Base-by-base conservation (phyloP, 257 asterid species). In the Nicotiana benthamiana region DNA sequence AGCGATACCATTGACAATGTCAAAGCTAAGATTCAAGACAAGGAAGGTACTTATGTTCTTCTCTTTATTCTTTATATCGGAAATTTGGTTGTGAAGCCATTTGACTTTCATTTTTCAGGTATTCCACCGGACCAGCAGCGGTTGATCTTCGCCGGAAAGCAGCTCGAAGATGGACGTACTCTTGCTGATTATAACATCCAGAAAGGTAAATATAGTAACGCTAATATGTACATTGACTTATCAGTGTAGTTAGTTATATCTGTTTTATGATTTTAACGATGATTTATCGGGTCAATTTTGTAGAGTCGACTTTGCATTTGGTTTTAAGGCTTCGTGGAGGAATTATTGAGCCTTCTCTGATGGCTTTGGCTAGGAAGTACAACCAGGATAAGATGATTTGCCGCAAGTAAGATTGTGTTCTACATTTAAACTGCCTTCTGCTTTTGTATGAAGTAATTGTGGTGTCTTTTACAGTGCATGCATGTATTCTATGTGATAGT, bases 41-140 rank as follows among this genome's bases (percentile, higher is more conserved):
- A 83, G 24, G 86, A 83, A 80, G 83, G 82, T 83, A 64, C 24
- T 28, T 64, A 64, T 8, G 1, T 30, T 54, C 10, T 12, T 51
- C 2, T 12, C 48, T 10, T 11, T 2, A 13, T 77, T 5, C 2
- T 0, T 1, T 3, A 7, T 24, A 3, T 65, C 1, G 54, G 4
- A 3, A 9, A 6, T 57, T 83, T 79, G 4, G 17, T 17, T 59
- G 3, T n/a, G 11, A 10, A 6, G 2, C 5, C 17, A 40, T 32
- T 27, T 17, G 9, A 54, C 82, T 56, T 26, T 64, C 6, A 24
- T 26, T 16, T 61, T 60, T 12, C 0, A 90, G 94, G 93, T 36
- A 91, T 91, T 86, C 95, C 95, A 11, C 92, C 93, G 85, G 97
- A 90, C 83, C 97, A 91, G 90, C 94, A 91, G 91, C 88, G 93